phyloP scores from a whole-genome alignment of 75 land plant species.

The Azolla pinnata region DNA sequence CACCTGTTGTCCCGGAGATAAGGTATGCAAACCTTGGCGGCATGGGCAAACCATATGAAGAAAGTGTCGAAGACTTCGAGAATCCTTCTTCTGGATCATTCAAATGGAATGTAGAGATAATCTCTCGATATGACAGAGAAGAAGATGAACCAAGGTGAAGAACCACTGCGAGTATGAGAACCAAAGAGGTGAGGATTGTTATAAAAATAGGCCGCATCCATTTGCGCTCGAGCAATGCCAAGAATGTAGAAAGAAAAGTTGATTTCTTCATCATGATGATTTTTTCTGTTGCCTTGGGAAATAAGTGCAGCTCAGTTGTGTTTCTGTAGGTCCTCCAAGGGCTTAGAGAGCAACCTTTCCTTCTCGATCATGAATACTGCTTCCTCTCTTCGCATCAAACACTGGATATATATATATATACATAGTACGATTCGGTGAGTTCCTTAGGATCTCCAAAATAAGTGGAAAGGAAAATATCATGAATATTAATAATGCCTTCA shows the following conservation, averaged over 20 bases:
- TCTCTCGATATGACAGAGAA: background rate
- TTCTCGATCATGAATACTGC: too few relatives aligned
- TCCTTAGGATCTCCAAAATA: too few relatives aligned
- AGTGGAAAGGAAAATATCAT: too few relatives aligned
- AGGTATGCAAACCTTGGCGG: slow-evolving; percentile 66
- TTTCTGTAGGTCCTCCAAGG: too few relatives aligned
- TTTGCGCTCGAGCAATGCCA: slow-evolving; percentile 2
- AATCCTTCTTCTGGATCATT: slow-evolving; percentile 1
- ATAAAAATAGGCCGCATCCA: slow-evolving; percentile 2
- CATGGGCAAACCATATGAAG: slow-evolving; percentile 25
- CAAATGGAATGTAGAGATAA: background rate
- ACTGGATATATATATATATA: too few relatives aligned
- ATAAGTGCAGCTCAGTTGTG: too few relatives aligned
- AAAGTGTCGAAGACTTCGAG: background rate
- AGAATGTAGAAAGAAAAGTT: background rate
- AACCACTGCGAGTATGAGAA: background rate
- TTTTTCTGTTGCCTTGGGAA: too few relatives aligned
- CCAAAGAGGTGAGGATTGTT: background rate
- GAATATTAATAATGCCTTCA: too few relatives aligned
- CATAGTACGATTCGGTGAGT: too few relatives aligned
- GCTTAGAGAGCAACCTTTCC: too few relatives aligned
- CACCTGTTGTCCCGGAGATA: slow-evolving; percentile 68
- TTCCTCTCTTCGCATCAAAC: too few relatives aligned
- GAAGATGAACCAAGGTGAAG: background rate
- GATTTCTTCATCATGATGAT: background rate